A percentile compares a stretch with the other conserved stretches of the same genome.
phyloP scores from a whole-genome alignment of 2,329 filamentous ascomycete species.

The Pestalotiopsis fici region DNA sequence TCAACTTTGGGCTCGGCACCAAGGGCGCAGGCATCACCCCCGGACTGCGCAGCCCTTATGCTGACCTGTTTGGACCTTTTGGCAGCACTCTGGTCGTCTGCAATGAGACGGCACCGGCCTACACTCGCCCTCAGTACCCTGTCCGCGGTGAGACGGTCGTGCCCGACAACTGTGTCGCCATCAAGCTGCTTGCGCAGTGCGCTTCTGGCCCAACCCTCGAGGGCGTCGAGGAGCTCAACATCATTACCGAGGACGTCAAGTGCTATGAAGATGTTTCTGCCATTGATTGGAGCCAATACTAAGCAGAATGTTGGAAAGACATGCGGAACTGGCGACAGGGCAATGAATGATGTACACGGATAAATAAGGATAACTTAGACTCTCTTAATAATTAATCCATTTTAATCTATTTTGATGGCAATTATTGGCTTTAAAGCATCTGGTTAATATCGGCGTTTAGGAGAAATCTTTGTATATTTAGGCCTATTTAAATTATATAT shows the following conservation, averaged over 20 bases:
- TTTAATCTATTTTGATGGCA: no score
- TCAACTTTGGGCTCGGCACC: slow-evolving; percentile 4
- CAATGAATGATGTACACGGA: no score
- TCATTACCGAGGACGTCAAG: background rate
- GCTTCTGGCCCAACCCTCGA: background rate
- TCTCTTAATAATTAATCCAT: no score
- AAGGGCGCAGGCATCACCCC: slow-evolving; percentile 1
- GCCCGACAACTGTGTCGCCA: slow-evolving; percentile 8
- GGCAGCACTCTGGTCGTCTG: slow-evolving; percentile 5
- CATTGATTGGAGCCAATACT: slow-evolving; percentile 9
- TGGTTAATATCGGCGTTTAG: no score
- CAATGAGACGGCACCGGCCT: background rate
- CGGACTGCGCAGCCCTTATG: slow-evolving; percentile 7
- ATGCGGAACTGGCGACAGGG: no score
- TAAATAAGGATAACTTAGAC: no score
- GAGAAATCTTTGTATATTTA: no score
- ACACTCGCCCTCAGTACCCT: slow-evolving; percentile 4
- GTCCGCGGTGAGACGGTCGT: background rate
- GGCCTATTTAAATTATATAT: no score
- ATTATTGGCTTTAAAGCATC: no score
- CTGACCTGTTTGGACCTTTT: slow-evolving; percentile 1
- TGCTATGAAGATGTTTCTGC: slow-evolving; percentile 8
- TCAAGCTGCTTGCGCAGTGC: slow-evolving; percentile 6
- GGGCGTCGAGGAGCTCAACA: slow-evolving; percentile 7
- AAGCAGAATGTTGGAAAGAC: background rate